phyloP scores from a whole-genome alignment of 2,329 filamentous ascomycete genomes.

The Trichoderma sp. region DNA sequence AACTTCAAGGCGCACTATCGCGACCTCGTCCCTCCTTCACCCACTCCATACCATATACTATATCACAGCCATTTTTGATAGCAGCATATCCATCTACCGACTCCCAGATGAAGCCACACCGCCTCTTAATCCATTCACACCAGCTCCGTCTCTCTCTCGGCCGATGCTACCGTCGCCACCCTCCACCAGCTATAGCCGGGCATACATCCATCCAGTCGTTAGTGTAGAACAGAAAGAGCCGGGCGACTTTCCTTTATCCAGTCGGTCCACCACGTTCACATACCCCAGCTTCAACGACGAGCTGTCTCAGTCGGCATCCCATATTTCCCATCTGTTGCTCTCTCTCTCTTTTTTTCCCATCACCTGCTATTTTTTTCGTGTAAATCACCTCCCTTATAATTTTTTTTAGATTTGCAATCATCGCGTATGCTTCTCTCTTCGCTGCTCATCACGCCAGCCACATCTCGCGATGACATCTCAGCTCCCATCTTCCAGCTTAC shows the following conservation, averaged over 20 bases:
- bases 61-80: neutral
- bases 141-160: neutral
- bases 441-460: neutral
- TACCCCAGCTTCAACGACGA: neutral
- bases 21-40: neutral
- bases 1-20: neutral
- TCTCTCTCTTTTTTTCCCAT: neutral
- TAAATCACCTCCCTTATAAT: neutral
- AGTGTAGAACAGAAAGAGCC: neutral
- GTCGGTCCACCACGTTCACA: neutral
- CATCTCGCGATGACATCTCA: neutral
- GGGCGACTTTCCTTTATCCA: neutral
- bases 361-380: conserved; percentile 9
- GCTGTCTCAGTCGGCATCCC: conserved; percentile 3
- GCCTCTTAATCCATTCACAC: conserved; percentile 13
- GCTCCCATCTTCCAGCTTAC: neutral
- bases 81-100: neutral
- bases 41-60: neutral
- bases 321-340: neutral
- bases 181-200: conserved; percentile 7
- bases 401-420: neutral
- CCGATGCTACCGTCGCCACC: conserved; percentile 16
- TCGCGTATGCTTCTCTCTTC: neutral
- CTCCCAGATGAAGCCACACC: neutral
- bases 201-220: neutral